Evolutionary conservation across 345 rosid genomes (phyloP).

Genomic region (Lepidium aucheri): DNA sequence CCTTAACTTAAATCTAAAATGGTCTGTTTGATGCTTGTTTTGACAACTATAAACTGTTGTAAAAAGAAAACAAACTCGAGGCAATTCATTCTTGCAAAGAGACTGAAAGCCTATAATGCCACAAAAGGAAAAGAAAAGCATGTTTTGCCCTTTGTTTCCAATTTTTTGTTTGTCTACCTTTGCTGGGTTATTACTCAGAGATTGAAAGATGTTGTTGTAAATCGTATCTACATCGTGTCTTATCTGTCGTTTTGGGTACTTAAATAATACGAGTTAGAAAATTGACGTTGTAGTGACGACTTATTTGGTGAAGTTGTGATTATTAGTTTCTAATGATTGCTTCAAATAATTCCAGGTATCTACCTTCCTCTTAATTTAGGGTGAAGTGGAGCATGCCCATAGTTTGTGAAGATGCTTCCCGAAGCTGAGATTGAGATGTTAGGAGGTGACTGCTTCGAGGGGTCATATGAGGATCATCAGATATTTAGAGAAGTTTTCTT

Average conservation of each 20-base stretch:
- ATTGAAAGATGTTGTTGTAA: not conserved
- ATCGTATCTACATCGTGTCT: not conserved
- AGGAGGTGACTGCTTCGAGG: slow-evolving; percentile 50
- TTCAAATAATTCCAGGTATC: slow-evolving; percentile 5
- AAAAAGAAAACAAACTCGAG: not conserved
- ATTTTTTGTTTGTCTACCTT: not conserved
- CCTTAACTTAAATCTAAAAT: not conserved
- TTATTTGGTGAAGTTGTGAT: not conserved
- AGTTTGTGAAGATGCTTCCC: slow-evolving; percentile 32
- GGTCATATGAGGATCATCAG: slow-evolving; percentile 42
- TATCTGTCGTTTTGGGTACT: not conserved
- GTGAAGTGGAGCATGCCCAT: slow-evolving; percentile 17
- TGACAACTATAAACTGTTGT: not conserved
- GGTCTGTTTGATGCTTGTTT: not conserved
- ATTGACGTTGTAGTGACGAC: not conserved
- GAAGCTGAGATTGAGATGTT: slow-evolving; percentile 26
- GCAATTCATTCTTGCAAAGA: not conserved
- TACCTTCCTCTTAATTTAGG: not conserved
- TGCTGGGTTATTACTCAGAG: not conserved
- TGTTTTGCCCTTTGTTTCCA: not conserved
- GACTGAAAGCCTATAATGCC: not conserved
- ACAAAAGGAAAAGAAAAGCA: not conserved
- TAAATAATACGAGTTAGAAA: not conserved
- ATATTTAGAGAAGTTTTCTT: slow-evolving; percentile 56
- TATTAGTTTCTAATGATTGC: not conserved